Evolutionary conservation across 768 basidiomycete species (phyloP).

Genomic region (Russula sp.): DNA sequence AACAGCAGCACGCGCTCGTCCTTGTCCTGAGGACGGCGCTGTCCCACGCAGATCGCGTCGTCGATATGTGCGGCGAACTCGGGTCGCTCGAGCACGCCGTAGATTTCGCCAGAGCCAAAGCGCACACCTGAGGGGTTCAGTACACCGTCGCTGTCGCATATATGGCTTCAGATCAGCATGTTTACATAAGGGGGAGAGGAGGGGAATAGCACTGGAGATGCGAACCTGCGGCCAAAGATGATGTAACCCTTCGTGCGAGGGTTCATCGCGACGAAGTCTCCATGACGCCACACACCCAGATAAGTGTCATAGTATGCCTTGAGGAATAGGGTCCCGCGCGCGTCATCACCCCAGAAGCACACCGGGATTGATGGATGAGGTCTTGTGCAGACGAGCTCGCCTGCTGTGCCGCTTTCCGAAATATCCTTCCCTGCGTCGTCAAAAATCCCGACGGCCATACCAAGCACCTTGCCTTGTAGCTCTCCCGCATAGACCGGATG

Average conservation of each 20-base stretch:
- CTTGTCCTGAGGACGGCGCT: constrained; percentile 46
- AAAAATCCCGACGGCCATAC: constrained; percentile 61
- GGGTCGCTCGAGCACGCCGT: constrained; percentile 50
- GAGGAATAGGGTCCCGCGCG: constrained; percentile 44
- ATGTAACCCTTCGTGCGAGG: constrained; percentile 53
- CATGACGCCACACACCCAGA: constrained; percentile 62
- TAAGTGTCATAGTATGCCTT: constrained; percentile 60
- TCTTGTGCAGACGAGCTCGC: constrained; percentile 61
- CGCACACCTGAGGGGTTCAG: constrained; percentile 76
- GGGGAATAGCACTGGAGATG: not conserved
- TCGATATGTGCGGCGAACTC: constrained; percentile 44
- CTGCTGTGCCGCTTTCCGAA: constrained; percentile 36
- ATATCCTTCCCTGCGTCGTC: constrained; percentile 49
- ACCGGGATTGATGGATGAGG: constrained; percentile 66
- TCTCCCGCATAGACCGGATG: constrained; percentile 59
- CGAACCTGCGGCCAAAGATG: constrained; percentile 55
- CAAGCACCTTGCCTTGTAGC: constrained; percentile 54
- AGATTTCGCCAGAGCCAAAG: constrained; percentile 81
- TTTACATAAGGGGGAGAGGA: not conserved
- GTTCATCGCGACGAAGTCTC: constrained; percentile 60
- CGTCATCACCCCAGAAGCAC: constrained; percentile 58
- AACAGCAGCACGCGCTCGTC: constrained; percentile 76
- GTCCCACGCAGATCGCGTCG: constrained; percentile 67
- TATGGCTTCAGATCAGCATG: no score
- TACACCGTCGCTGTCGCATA: constrained; percentile 48